These are phyloP conservation scores for Calocybe gangraenosa DNA, from an alignment of 768 basidiomycete species.

Conservation along the genomic window DNA sequence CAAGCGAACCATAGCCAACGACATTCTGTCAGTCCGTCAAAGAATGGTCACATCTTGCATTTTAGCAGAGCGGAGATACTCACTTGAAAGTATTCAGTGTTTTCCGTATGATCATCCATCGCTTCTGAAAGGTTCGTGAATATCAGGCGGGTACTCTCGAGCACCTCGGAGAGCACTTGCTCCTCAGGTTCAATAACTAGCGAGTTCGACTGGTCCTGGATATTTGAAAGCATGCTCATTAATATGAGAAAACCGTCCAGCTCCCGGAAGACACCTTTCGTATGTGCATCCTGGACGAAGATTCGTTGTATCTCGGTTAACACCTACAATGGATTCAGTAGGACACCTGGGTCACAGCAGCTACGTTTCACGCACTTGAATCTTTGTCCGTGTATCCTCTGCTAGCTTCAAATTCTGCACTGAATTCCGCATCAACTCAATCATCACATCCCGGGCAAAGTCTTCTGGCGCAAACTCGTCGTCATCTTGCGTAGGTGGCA, in stretches of 20 bases:
- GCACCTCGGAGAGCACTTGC: constrained; percentile 30
- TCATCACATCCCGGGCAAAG: constrained; percentile 68
- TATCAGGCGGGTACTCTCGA: constrained; percentile 55
- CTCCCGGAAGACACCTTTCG: constrained; percentile 76
- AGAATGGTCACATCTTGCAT: background rate
- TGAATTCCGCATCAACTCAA: constrained; percentile 65
- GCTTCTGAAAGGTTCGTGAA: constrained; percentile 66
- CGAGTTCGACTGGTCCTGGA: constrained; percentile 31
- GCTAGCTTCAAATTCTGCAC: constrained; percentile 67
- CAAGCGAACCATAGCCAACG: constrained; percentile 65
- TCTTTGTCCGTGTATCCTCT: constrained; percentile 38
- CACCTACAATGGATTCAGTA: constrained; percentile 34
- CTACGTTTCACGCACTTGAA: constrained; percentile 43
- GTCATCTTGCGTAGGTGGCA: constrained; percentile 26
- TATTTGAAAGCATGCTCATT: constrained; percentile 66
- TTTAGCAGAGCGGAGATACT: constrained; percentile 17
- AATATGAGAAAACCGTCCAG: constrained; percentile 77
- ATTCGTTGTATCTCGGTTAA: constrained; percentile 64
- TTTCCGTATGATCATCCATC: constrained; percentile 49
- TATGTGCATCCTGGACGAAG: constrained; percentile 58
- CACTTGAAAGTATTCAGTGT: constrained; percentile 67
- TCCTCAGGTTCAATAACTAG: constrained; percentile 35
- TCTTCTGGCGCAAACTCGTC: constrained; percentile 57
- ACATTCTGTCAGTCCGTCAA: constrained; percentile 30
- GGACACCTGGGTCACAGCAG: background rate